These are phyloP conservation scores for Linnemannia schmuckeri DNA, from an alignment of 192 early-diverging fungal species.

Conservation along the genomic window DNA sequence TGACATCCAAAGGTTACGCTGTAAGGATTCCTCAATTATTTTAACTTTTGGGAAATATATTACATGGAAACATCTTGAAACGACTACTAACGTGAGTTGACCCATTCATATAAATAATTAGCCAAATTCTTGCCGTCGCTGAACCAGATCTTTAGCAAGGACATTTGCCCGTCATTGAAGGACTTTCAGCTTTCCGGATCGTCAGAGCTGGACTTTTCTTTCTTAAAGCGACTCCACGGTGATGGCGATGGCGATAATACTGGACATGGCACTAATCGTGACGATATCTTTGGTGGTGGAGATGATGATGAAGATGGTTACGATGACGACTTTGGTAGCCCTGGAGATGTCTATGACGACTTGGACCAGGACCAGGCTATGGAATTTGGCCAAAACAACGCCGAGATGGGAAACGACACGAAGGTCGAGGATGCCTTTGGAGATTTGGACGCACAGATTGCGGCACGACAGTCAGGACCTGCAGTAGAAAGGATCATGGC, in stretches of 20 bases:
- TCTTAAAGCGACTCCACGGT: conserved; percentile 64
- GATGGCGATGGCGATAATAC: conserved; percentile 57
- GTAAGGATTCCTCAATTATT: conserved; percentile 12
- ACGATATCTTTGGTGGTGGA: conserved; percentile 11
- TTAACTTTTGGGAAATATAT: no score
- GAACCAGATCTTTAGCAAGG: conserved; percentile 57
- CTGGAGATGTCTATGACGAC: conserved; percentile 31
- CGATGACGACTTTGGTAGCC: conserved; percentile 24
- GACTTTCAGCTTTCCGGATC: conserved; percentile 77
- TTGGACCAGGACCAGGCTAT: conserved; percentile 59
- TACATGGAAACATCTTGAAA: not conserved
- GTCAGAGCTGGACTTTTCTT: conserved; percentile 70
- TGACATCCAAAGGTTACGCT: conserved; percentile 45
- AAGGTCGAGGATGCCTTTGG: conserved; percentile 53
- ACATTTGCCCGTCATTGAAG: conserved; percentile 79
- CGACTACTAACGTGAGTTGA: not conserved
- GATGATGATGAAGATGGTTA: conserved; percentile 24
- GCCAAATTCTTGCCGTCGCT: conserved; percentile 63
- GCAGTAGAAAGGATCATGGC: conserved; percentile 52
- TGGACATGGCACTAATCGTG: conserved; percentile 22
- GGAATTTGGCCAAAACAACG: conserved; percentile 58
- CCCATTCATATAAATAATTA: conserved; percentile 9
- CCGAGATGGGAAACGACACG: conserved; percentile 34
- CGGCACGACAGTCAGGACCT: conserved; percentile 21
- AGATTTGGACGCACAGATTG: conserved; percentile 53